Evolutionary conservation across 73 alveolate genomes (phyloP), one percentile per base, ranked within the genome.

Genomic region (Blepharisma japonicum): DNA sequence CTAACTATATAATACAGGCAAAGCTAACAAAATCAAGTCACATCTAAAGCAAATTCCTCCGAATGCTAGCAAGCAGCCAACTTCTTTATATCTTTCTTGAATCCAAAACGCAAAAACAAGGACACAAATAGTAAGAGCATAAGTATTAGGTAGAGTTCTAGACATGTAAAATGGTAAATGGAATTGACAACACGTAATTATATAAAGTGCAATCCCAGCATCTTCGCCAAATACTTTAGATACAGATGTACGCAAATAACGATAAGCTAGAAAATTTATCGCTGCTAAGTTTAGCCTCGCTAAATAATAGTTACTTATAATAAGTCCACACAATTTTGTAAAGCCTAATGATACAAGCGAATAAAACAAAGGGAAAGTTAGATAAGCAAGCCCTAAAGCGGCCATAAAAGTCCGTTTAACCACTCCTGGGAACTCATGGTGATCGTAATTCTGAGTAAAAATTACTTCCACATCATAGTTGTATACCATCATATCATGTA

Each of bases 101-200:
- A 83, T 6, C 88, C 86, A 87, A 25, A 9, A 55, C 7, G 87
- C 90, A 56, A 83, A 56, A 8, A 90, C 90, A 14, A 68, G 47
- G 61, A 82, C 83, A 56, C 88, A 68, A 7, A 83, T 55, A 27
- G 68, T 76, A 55, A 83, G 61, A 27, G 94, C 94, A 66, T 77
- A 87, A 3, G 90, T 78, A 48, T 87, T 87, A 6, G 90, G 90
- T 6, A 87, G 83, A 5, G 90, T 90, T 21, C 94, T 39, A 3
- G 90, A 55, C 25, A 82, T 55, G 49, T 87, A 87, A 55, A 83
- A 87, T 77, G 79, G 79, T 9, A 66, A 70, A 55, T 87, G 94
- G 68, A 87, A 87, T 71, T 87, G 82, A 7, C 70, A 76, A 8
- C 45, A 67, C 53, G 32, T 53, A 14, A 53, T 20, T 0, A 53